Evolutionary conservation across 257 asterid species (phyloP).

Genomic region (Phtheirospermum japonicum): DNA sequence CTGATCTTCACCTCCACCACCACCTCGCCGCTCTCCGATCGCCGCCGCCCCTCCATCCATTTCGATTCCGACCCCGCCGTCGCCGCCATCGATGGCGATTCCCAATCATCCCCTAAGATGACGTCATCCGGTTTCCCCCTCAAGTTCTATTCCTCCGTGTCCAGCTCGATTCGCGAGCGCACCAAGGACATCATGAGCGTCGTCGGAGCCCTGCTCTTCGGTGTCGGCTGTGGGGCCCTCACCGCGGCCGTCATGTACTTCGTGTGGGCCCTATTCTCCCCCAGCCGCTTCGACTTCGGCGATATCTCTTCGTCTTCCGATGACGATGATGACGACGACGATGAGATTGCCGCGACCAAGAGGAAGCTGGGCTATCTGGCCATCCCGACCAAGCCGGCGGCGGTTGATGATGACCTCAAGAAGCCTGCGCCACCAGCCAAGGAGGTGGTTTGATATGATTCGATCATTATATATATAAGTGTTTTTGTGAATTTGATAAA

Average conservation of each 20-base stretch:
- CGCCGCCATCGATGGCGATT: constrained; percentile 5
- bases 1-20: constrained; percentile 46
- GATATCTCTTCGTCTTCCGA: constrained; percentile 39
- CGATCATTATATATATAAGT: not conserved
- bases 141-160: constrained; percentile 53
- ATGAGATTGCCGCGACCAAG: constrained; percentile 36
- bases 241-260: constrained; percentile 70
- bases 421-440: constrained; percentile 47
- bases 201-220: constrained; percentile 71
- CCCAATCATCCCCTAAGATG: constrained; percentile 22
- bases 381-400: constrained; percentile 41
- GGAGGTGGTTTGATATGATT: constrained; percentile 47
- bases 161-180: constrained; percentile 63
- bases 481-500: not conserved
- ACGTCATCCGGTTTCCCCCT: constrained; percentile 34
- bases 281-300: constrained; percentile 49
- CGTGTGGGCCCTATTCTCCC: constrained; percentile 61
- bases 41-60: constrained; percentile 29
- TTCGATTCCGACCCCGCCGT: constrained; percentile 32
- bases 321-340: constrained; percentile 43
- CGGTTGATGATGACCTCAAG: constrained; percentile 44
- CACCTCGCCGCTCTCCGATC: no score
- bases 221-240: constrained; percentile 78
- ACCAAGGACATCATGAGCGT: constrained; percentile 76
- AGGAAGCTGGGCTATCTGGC: constrained; percentile 49